A percentile compares a stretch with the other conserved stretches of the same genome.
Conservation (phyloP, 1,284 basidiomycete genomes). For the Singerocomus rubriflavus region DNA sequence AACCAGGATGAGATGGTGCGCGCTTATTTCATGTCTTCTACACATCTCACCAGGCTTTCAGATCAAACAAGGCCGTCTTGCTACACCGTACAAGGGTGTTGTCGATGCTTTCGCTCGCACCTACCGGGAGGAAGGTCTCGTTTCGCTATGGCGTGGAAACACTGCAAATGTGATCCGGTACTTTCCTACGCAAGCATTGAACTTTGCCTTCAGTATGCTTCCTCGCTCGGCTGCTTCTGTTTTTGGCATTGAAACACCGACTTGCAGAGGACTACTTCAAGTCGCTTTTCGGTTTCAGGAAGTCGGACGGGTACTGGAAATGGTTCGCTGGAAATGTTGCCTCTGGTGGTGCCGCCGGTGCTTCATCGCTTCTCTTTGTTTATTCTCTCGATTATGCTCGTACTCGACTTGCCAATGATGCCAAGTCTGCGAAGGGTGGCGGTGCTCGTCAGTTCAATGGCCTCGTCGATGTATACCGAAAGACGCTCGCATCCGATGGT, state of each 20-base stretch:
- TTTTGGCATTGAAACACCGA: not conserved
- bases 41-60: slow-evolving; percentile 33
- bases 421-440: slow-evolving; percentile 89
- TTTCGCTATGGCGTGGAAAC: slow-evolving; percentile 94
- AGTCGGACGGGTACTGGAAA: slow-evolving; percentile 84
- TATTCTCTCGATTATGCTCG: slow-evolving; percentile 98
- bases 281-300: slow-evolving; percentile 90
- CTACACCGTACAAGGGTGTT: slow-evolving; percentile 91
- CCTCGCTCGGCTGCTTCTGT: not conserved
- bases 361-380: slow-evolving; percentile 93
- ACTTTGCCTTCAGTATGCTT: slow-evolving; percentile 88
- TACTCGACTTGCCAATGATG: slow-evolving; percentile 97
- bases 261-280: slow-evolving; percentile 92
- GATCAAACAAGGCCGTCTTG: slow-evolving; percentile 97
- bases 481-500: slow-evolving; percentile 90
- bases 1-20: slow-evolving; percentile 94
- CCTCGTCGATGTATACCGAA: slow-evolving; percentile 90
- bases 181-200: slow-evolving; percentile 95
- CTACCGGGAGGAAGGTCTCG: slow-evolving; percentile 86
- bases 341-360: slow-evolving; percentile 97
- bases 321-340: slow-evolving; percentile 93
- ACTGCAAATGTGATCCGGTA: slow-evolving; percentile 98
- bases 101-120: slow-evolving; percentile 86
- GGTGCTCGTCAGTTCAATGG: slow-evolving; percentile 95
- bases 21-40: not conserved